Base-by-base conservation (phyloP, 1,139 yeast genomes). In the Suhomyces yuchorum region DNA sequence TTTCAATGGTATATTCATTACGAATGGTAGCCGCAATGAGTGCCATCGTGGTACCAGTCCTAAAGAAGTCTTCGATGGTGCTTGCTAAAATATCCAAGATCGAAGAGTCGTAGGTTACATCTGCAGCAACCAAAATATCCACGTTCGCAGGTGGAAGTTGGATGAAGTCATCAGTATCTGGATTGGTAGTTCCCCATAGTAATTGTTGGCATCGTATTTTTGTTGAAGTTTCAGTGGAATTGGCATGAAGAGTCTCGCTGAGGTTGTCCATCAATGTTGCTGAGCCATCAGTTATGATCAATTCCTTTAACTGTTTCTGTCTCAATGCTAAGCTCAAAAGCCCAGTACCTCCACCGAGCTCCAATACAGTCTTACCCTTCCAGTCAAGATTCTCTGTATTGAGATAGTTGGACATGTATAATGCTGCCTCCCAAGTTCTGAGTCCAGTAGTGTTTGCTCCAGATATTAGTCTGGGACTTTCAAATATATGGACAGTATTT, bases 361-460 rank as follows among this genome's bases (percentile, higher is more conserved):
- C 98, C 23, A 90, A 62, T 0, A 87, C 63, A 0, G 60, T 60
- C 33, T 64, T 59, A 7, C 56, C 54, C 4, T 22, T 37, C 38
- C 59, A 48, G 32, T 58, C 37, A 8, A 32, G 15, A 1, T 20
- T 18, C 9, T 38, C 37, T 5, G 54, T 48, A 28, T 67, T 55
- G 36, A 87, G 56, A 54, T 66, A 81, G 43, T 81, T 74, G 8
- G 85, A 68, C 15, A 91, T 67, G 50, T 73, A 89, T n/a, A 88
- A 56, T 0, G 96, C 87, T 0, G 97, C 97, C 61, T 90, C 97
- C 98, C 98, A 92, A 0, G 98, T 92, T 39, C 97, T 71, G 49
- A 83, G 69, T 0, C 98, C 98, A 0, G 98, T 92, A 1, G 96
- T 86, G 7, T 95, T 96, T 26, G 70, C 63, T 0, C 90, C 90